Base-by-base conservation (phyloP, 2,329 filamentous ascomycete genomes). In the Trichophyton schoenleinii region DNA sequence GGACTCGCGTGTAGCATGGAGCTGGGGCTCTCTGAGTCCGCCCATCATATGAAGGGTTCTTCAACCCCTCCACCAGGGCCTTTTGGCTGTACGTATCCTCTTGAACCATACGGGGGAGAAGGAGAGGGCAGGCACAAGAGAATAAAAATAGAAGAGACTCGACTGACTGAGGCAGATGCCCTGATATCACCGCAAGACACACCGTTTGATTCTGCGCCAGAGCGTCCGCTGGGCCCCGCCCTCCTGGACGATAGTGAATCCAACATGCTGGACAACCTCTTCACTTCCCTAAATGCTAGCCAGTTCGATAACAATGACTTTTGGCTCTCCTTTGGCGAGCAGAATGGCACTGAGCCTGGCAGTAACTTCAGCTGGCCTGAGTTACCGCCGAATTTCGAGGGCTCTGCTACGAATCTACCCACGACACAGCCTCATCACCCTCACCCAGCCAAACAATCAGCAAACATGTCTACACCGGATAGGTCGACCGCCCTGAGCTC, bases 371-470 rank as follows among this genome's bases (percentile, higher is more conserved):
- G 74, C 55, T 77, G 74, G 74, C 65, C 70, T 20, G 81, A 83
- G 62, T 74, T 87, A 20, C 85, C 85, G 3, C 85, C 85, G 1
- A 79, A 79, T 57, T 84, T 87, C 65, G 81, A 88, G 74, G 85
- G 85, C 58, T 83, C 85, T 11, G 77, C 81, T 0, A 86, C 85
- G 20, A 86, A 83, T 2, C 81, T 82, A 64, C 83, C 84, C 18
- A 11, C 48, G 13, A 25, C 25, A 22, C 48, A 53, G 28, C 31
- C 28, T 31, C 79, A 82, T 58, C 80, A 82, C 44, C 25, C 15
- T 31, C 48, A 34, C 22, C 11, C 22, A 4, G 13, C 11, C 48
- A 53, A 53, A 25, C 48, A 34, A 22, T 34, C 22, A 31, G 28
- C 25, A 15, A 22, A 34, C 18, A 11, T 53, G 25, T 28, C 59